These are phyloP conservation scores for Dissophora globulifera DNA, from an alignment of 192 early-diverging fungal genomes.

Conservation along the genomic window DNA sequence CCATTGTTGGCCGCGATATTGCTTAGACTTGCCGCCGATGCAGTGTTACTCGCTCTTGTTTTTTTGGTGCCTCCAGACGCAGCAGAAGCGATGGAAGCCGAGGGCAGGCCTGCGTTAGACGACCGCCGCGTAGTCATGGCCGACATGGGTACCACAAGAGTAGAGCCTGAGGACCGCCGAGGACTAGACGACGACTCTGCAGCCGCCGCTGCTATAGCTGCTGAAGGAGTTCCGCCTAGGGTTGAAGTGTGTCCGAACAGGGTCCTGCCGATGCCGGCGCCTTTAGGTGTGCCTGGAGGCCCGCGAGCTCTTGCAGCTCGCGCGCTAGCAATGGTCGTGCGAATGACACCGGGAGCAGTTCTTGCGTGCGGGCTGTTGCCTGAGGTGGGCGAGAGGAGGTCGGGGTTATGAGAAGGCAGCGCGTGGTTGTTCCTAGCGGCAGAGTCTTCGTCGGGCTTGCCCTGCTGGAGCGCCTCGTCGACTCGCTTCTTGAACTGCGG, in stretches of 20 bases:
- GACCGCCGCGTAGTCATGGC: not conserved
- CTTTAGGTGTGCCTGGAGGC: constrained; percentile 2
- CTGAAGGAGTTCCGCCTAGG: too few relatives aligned
- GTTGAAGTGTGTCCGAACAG: constrained; percentile 1
- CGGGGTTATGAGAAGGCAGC: constrained; percentile 2
- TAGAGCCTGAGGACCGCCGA: not conserved
- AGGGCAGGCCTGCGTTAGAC: not conserved
- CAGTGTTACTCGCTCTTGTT: constrained; percentile 1
- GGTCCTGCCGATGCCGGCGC: not conserved
- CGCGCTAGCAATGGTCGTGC: constrained; percentile 2
- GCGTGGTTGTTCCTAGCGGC: constrained; percentile 2
- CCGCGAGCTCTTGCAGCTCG: constrained; percentile 15
- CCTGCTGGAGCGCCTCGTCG: constrained; percentile 18
- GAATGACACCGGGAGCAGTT: constrained; percentile 22
- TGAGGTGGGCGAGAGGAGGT: too few relatives aligned
- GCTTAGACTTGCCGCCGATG: not conserved
- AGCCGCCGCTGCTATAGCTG: not conserved
- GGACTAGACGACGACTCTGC: not conserved
- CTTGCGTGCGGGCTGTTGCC: too few relatives aligned
- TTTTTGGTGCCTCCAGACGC: not conserved
- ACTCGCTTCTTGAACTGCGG: constrained; percentile 26
- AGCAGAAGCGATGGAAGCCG: constrained; percentile 1
- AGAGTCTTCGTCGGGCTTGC: constrained; percentile 1
- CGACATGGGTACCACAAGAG: not conserved
- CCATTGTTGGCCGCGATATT: constrained; percentile 10